phyloP scores from a whole-genome alignment of 495 filamentous ascomycete genomes.

The Darksidea phi region DNA sequence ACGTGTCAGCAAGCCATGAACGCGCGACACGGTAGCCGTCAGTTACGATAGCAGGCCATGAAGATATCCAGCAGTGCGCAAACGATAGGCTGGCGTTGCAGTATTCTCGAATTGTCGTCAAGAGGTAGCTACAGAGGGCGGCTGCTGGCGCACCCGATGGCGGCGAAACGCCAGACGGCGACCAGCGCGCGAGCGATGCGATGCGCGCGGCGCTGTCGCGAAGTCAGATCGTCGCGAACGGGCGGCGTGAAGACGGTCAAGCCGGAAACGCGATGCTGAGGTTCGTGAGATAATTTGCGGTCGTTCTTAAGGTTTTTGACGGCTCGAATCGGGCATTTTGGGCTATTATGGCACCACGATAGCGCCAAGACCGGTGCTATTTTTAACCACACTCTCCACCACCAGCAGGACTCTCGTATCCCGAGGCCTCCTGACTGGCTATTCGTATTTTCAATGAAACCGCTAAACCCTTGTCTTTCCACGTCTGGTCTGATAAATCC shows the following conservation, averaged over 20 bases:
- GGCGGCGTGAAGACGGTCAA: background rate
- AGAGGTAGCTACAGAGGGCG: background rate
- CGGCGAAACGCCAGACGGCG: background rate
- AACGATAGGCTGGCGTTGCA: conserved; percentile 11
- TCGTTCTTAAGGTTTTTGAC: background rate
- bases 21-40: conserved; percentile 12
- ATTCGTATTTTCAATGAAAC: too few relatives aligned
- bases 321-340: background rate
- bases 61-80: conserved; percentile 1
- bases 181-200: conserved; percentile 1
- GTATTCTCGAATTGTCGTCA: background rate
- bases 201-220: background rate
- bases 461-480: too few relatives aligned
- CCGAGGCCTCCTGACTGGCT: too few relatives aligned
- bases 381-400: too few relatives aligned
- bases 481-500: too few relatives aligned
- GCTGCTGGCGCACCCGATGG: background rate
- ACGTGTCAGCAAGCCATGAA: conserved; percentile 33
- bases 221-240: background rate
- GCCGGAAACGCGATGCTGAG: background rate
- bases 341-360: background rate
- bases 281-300: background rate
- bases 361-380: too few relatives aligned
- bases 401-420: too few relatives aligned
- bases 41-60: conserved; percentile 25